These are phyloP conservation scores for Penicillium simplicissimum DNA, from an alignment of 495 filamentous ascomycete genomes.

Conservation along the genomic window DNA sequence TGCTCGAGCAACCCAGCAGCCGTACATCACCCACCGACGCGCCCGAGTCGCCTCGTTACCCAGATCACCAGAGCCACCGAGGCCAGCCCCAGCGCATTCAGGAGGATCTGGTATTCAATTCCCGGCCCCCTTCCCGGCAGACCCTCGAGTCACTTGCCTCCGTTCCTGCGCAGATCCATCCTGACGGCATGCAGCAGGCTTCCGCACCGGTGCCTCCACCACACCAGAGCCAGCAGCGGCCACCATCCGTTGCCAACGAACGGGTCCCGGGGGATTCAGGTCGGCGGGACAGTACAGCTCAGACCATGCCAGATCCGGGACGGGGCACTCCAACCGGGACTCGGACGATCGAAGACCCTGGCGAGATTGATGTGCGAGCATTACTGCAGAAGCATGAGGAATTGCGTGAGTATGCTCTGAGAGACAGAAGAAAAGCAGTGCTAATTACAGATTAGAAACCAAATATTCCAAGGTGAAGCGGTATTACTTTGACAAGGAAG, in stretches of 20 bases:
- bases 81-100: conserved; percentile 13
- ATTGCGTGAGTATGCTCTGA: conserved; percentile 54
- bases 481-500: conserved; percentile 93
- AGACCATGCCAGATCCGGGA: conserved; percentile 47
- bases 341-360: conserved; percentile 53
- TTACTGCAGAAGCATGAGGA: conserved; percentile 59
- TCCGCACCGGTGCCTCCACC: conserved; percentile 23
- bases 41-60: conserved; percentile 28
- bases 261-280: conserved; percentile 18
- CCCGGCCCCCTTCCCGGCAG: conserved; percentile 62
- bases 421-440: background rate
- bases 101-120: conserved; percentile 28
- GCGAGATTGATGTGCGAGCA: conserved; percentile 48
- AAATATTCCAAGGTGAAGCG: conserved; percentile 99
- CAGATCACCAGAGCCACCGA: conserved; percentile 20
- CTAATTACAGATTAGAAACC: conserved; percentile 54
- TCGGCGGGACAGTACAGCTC: conserved; percentile 26
- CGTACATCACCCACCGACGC: conserved; percentile 45
- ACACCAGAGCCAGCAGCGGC: conserved; percentile 13
- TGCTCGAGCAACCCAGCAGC: conserved; percentile 50
- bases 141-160: conserved; percentile 48
- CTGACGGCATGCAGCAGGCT: conserved; percentile 39
- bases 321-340: conserved; percentile 62
- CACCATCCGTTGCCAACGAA: background rate
- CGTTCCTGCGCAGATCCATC: conserved; percentile 26